Conservation (phyloP, 2,329 filamentous ascomycete species). For the Corinectria fuckeliana region DNA sequence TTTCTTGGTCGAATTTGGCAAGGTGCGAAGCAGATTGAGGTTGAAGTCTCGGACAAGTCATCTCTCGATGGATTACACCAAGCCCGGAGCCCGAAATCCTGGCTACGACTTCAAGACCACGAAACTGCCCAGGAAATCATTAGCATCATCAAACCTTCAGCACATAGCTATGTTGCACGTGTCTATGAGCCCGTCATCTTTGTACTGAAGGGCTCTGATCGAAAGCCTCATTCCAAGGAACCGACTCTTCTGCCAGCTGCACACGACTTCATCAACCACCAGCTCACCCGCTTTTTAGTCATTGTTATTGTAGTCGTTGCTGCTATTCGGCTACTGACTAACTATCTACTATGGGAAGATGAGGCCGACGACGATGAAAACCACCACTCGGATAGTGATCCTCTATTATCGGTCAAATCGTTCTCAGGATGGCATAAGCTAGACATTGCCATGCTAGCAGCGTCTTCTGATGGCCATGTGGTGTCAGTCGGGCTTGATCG, state of each 20-base stretch:
- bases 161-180: conserved; percentile 74
- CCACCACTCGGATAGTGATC: conserved; percentile 51
- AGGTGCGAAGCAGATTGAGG: conserved; percentile 18
- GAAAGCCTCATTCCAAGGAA: conserved; percentile 58
- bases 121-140: conserved; percentile 80
- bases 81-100: conserved; percentile 76
- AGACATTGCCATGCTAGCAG: conserved; percentile 70
- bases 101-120: conserved; percentile 79
- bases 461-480: conserved; percentile 68
- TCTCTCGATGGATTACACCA: conserved; percentile 70
- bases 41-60: conserved; percentile 41
- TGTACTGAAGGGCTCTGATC: conserved; percentile 71
- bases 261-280: conserved; percentile 72
- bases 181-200: conserved; percentile 79
- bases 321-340: conserved; percentile 73
- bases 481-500: conserved; percentile 76
- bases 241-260: conserved; percentile 46
- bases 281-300: conserved; percentile 65
- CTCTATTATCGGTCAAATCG: conserved; percentile 65
- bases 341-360: conserved; percentile 75
- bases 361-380: conserved; percentile 53
- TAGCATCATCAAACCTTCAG: conserved; percentile 73
- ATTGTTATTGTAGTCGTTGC: conserved; percentile 68
- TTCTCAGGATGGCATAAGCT: conserved; percentile 69
- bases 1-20: conserved; percentile 36